A percentile compares a stretch with the other conserved stretches of the same genome.
Evolutionary conservation across 2,329 filamentous ascomycete genomes (phyloP).

Genomic region (Claviceps sp.): DNA sequence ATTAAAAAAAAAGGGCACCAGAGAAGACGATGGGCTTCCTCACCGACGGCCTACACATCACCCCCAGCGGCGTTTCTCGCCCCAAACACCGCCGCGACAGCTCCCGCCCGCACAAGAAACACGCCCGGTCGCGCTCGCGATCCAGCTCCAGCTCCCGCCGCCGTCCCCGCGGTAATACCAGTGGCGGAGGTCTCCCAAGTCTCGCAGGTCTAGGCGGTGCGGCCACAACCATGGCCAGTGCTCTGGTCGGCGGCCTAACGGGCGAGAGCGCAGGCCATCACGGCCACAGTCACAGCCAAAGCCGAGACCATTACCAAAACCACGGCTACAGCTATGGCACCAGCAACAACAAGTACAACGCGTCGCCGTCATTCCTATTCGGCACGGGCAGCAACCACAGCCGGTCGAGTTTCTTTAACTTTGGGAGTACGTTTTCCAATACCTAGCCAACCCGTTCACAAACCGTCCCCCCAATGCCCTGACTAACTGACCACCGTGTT

Average conservation of each 20-base stretch:
- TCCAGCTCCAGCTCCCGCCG: slow-evolving; percentile 23
- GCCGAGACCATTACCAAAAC: not conserved
- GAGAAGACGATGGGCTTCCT: slow-evolving; percentile 19
- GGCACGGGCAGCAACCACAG: slow-evolving; percentile 28
- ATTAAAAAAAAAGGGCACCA: not conserved
- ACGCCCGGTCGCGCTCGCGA: slow-evolving; percentile 20
- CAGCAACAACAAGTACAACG: slow-evolving; percentile 24
- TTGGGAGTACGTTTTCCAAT: slow-evolving; percentile 12
- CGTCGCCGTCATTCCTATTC: slow-evolving; percentile 33
- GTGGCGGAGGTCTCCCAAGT: not conserved
- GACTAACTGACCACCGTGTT: not conserved
- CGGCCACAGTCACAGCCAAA: slow-evolving; percentile 11
- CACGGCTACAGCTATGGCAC: slow-evolving; percentile 10
- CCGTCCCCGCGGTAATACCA: slow-evolving; percentile 15
- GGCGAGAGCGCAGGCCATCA: slow-evolving; percentile 11
- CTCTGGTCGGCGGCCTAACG: slow-evolving; percentile 18
- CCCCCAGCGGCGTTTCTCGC: slow-evolving; percentile 14
- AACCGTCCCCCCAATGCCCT: not conserved
- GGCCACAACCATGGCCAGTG: slow-evolving; percentile 16
- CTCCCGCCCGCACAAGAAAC: slow-evolving; percentile 21
- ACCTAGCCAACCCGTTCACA: too few species aligned
- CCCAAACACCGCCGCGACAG: slow-evolving; percentile 15
- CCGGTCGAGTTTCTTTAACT: slow-evolving; percentile 33
- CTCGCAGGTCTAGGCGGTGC: not conserved
- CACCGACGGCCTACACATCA: slow-evolving; percentile 13